These are phyloP conservation scores for Boletus fagicola DNA, from an alignment of 768 basidiomycete genomes.

Conservation along the genomic window DNA sequence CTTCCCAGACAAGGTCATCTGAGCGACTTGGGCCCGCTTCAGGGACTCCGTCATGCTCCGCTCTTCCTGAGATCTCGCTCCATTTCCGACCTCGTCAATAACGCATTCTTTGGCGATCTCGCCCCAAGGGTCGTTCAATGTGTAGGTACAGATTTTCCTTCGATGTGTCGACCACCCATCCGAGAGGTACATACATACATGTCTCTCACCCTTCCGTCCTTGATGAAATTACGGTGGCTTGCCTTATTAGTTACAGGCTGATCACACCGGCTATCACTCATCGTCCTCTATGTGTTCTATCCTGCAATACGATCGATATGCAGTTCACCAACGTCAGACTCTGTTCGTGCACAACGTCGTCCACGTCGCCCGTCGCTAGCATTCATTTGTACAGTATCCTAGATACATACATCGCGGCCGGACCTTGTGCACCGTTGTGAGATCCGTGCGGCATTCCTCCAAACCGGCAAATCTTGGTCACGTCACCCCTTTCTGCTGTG, in stretches of 20 bases:
- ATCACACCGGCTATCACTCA: conserved; percentile 21
- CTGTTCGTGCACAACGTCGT: not conserved
- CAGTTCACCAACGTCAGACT: not conserved
- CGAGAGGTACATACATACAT: not conserved
- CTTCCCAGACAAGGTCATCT: conserved; percentile 9
- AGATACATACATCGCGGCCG: conserved; percentile 9
- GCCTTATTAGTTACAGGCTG: conserved; percentile 12
- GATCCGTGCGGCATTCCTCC: conserved; percentile 14
- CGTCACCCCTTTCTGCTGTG: not conserved
- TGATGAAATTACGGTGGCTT: conserved; percentile 10
- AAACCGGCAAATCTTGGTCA: not conserved
- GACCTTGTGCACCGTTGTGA: conserved; percentile 12
- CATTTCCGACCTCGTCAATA: conserved; percentile 28
- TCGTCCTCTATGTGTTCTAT: not conserved
- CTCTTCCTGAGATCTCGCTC: conserved; percentile 24
- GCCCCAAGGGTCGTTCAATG: conserved; percentile 6
- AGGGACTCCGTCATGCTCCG: conserved; percentile 24
- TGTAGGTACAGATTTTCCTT: conserved; percentile 7
- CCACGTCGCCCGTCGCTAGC: not conserved
- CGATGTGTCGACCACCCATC: not conserved
- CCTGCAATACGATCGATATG: not conserved
- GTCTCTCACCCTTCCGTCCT: not conserved
- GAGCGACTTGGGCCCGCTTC: conserved; percentile 20
- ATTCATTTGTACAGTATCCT: conserved; percentile 10
- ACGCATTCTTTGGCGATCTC: conserved; percentile 23